Conservation (phyloP, 768 basidiomycete species). For the Mycena galopus region DNA sequence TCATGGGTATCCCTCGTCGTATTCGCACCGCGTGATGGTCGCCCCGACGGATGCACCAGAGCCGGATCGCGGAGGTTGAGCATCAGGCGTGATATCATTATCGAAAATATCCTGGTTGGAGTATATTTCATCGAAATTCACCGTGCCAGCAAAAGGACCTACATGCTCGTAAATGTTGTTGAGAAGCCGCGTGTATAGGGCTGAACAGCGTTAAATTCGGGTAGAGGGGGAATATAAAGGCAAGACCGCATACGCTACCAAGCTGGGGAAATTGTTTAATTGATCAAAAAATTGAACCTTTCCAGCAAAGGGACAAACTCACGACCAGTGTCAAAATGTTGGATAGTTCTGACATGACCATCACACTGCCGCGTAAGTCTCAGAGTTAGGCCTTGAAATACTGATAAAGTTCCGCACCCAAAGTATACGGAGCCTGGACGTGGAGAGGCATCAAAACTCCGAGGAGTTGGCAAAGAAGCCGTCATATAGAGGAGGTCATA, state of each 20-base stretch:
- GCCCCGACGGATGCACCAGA: neutral
- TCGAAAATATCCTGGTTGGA: conserved; percentile 2
- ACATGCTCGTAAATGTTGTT: conserved; percentile 34
- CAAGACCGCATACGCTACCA: conserved; percentile 15
- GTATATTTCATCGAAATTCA: neutral
- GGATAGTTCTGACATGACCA: conserved; percentile 20
- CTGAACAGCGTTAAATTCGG: neutral
- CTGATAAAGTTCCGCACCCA: conserved; percentile 7
- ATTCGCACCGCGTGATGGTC: too few relatives aligned
- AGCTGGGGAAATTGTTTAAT: neutral
- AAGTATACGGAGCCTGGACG: conserved; percentile 30
- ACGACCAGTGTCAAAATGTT: conserved; percentile 34
- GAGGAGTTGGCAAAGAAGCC: too few relatives aligned
- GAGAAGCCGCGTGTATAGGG: conserved; percentile 15
- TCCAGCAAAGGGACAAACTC: too few relatives aligned
- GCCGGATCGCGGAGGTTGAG: conserved; percentile 27
- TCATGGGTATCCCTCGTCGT: too few relatives aligned
- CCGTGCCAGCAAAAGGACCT: neutral
- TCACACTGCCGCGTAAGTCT: conserved; percentile 26
- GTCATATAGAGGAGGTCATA: neutral
- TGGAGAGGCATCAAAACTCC: neutral
- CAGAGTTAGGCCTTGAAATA: neutral
- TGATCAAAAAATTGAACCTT: neutral
- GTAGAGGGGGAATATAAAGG: too few relatives aligned
- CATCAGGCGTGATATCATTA: conserved; percentile 29